A percentile compares a stretch with the other conserved stretches of the same genome.
phyloP scores from a whole-genome alignment of 345 rosid genomes.

The Cardiospermum halicacabum region DNA sequence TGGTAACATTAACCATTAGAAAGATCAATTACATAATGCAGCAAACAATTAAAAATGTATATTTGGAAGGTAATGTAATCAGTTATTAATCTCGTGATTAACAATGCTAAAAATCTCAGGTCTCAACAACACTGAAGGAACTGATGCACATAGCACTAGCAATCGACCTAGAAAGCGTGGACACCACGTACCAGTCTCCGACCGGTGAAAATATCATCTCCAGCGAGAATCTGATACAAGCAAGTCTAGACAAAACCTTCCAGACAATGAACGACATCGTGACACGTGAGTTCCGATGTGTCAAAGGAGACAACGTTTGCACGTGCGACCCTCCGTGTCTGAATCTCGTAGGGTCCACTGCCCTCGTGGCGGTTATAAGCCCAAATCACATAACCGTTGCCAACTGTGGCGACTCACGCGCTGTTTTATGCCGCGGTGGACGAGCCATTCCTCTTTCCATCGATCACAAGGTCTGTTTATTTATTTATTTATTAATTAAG shows the following conservation, averaged over 20 bases:
- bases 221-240: constrained; percentile 1
- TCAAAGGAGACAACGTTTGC: not conserved
- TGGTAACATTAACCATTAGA: no score
- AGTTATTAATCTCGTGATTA: no score
- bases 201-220: not conserved
- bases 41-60: no score
- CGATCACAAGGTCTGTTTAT: constrained; percentile 33
- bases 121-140: constrained; percentile 28
- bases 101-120: no score
- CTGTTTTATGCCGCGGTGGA: constrained; percentile 48
- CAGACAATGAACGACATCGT: constrained; percentile 29
- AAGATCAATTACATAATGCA: no score
- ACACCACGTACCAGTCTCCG: not conserved
- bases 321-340: constrained; percentile 15
- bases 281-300: constrained; percentile 16
- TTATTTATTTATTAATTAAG: no score
- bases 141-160: constrained; percentile 29
- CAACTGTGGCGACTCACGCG: constrained; percentile 55
- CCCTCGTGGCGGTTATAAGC: constrained; percentile 37
- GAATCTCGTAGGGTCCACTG: constrained; percentile 33
- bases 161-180: constrained; percentile 20
- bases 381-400: constrained; percentile 38
- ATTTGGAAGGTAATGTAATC: no score
- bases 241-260: constrained; percentile 25
- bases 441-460: constrained; percentile 25